Conservation (phyloP, 2,329 filamentous ascomycete species). For the Colletotrichum sp. region DNA sequence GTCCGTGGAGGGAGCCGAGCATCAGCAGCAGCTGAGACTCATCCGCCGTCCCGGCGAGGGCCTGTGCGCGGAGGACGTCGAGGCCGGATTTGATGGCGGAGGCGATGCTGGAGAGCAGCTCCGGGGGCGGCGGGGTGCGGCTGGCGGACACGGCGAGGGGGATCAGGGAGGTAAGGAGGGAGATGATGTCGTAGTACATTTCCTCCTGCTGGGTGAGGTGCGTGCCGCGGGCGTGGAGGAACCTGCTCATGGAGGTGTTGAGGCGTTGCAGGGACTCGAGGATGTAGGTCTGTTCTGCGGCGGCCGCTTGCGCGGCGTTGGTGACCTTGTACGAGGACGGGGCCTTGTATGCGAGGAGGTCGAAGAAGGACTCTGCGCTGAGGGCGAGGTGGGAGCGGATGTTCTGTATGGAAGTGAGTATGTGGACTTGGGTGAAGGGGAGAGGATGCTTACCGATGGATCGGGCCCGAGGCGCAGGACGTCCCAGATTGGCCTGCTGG, state of each 20-base stretch:
- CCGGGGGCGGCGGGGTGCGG: background rate
- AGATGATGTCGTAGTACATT: constrained; percentile 47
- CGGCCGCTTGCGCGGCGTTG: constrained; percentile 39
- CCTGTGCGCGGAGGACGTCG: constrained; percentile 26
- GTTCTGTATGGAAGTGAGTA: constrained; percentile 39
- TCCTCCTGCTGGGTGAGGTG: constrained; percentile 47
- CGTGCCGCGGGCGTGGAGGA: constrained; percentile 33
- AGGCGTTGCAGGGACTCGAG: constrained; percentile 46
- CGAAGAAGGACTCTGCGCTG: constrained; percentile 56
- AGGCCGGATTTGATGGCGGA: constrained; percentile 27
- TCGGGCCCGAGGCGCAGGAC: constrained; percentile 55
- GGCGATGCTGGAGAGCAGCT: constrained; percentile 1
- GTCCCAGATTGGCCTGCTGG: constrained; percentile 43
- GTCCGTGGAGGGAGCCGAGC: constrained; percentile 38
- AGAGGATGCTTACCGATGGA: constrained; percentile 47
- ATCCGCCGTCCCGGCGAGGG: constrained; percentile 9
- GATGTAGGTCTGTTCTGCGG: constrained; percentile 49
- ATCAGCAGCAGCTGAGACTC: constrained; percentile 21
- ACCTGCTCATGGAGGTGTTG: constrained; percentile 44
- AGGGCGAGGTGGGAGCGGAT: constrained; percentile 53
- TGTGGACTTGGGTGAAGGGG: background rate
- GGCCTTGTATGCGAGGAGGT: constrained; percentile 52
- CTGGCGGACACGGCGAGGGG: constrained; percentile 24
- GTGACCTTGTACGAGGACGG: constrained; percentile 55
- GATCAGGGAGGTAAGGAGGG: constrained; percentile 42